phyloP scores from a whole-genome alignment of 139 green algal species.

The Tetraselmis striata region DNA sequence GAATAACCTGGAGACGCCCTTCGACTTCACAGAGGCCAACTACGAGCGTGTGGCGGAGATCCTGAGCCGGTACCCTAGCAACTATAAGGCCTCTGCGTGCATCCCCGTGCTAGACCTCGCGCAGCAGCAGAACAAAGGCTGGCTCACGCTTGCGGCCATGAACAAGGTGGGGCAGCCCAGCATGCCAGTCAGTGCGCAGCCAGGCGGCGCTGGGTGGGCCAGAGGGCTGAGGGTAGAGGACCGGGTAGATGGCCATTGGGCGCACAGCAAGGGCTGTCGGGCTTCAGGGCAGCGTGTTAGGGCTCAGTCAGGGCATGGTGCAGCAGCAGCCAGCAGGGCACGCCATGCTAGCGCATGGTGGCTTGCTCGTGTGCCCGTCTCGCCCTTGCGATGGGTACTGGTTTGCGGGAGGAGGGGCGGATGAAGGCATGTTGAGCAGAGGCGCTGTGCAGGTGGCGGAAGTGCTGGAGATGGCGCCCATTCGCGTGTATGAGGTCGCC shows the following conservation, averaged over 20 bases:
- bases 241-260: no score
- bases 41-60: conserved; percentile 66
- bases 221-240: no score
- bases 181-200: no score
- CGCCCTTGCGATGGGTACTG: no score
- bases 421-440: conserved; percentile 4
- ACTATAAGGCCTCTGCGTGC: conserved; percentile 89
- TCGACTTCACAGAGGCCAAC: conserved; percentile 81
- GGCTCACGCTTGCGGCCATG: conserved; percentile 81
- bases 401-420: no score
- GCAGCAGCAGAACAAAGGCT: conserved; percentile 95
- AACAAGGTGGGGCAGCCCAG: no score
- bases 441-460: conserved; percentile 29
- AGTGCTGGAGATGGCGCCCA: conserved; percentile 77
- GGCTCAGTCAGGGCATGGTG: no score
- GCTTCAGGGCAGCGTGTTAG: not conserved
- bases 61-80: conserved; percentile 80
- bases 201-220: no score
- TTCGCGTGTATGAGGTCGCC: conserved; percentile 95
- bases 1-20: conserved; percentile 73
- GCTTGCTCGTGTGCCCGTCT: no score
- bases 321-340: no score
- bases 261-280: no score
- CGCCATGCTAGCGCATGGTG: no score
- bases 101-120: conserved; percentile 95